A percentile compares a stretch with the other conserved stretches of the same genome.
These are phyloP conservation scores for Nymphaea thermarum DNA, from an alignment of 164 flowering plant genomes.

Conservation along the genomic window DNA sequence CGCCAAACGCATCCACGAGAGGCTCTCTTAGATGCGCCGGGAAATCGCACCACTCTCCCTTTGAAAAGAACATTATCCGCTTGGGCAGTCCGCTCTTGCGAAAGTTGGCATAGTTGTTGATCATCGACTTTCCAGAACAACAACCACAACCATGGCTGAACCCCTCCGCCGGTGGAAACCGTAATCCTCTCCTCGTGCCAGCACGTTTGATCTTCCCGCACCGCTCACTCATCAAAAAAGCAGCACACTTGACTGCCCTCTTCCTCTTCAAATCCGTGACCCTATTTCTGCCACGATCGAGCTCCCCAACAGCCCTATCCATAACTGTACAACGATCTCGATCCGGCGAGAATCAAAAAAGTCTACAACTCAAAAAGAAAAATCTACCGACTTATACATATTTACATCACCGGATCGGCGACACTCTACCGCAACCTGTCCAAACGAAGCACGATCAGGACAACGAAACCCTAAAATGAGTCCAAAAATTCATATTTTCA, in stretches of 20 bases:
- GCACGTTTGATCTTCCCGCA: background rate
- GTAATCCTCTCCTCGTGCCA: background rate
- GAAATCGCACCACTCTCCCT: slow-evolving; percentile 17
- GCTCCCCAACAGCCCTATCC: background rate
- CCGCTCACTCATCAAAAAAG: background rate
- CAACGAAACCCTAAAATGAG: background rate
- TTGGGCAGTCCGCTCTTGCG: slow-evolving; percentile 11
- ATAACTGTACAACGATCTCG: background rate
- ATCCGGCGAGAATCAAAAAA: background rate
- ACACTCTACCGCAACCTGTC: background rate
- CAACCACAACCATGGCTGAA: background rate
- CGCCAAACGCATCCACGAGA: slow-evolving; percentile 10
- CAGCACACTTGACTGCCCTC: slow-evolving; percentile 1
- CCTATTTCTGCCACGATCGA: background rate
- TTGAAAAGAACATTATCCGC: slow-evolving; percentile 10
- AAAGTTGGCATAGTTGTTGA: slow-evolving; percentile 9
- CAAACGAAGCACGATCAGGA: background rate
- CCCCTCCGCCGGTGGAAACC: background rate
- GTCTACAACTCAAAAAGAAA: background rate
- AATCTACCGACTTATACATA: background rate
- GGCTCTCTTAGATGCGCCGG: slow-evolving; percentile 2
- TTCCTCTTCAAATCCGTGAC: slow-evolving; percentile 4
- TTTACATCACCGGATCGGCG: background rate
- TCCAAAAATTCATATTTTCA: background rate
- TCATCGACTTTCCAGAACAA: background rate